Conservation (phyloP, 2,329 filamentous ascomycete genomes). For the Aspergillus texensis region DNA sequence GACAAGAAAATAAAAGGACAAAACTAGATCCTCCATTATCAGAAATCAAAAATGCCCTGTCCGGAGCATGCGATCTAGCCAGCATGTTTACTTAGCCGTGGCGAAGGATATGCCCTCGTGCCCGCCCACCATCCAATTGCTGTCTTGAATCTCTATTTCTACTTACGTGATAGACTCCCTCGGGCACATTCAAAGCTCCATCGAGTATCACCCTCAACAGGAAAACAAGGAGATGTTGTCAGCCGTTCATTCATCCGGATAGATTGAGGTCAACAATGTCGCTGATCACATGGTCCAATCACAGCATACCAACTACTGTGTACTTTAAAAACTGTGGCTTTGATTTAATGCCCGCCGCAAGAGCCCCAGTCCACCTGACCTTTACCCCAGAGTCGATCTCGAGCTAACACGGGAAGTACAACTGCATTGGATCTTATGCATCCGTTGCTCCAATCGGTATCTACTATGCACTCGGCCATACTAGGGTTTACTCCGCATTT, state of each 20-base stretch:
- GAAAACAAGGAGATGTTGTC: not conserved
- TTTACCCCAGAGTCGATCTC: conserved; percentile 1
- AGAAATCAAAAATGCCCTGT: not conserved
- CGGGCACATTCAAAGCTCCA: not conserved
- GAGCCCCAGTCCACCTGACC: not conserved
- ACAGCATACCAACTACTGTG: not conserved
- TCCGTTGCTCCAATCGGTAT: not conserved
- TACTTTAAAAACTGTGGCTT: not conserved
- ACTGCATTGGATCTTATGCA: not conserved
- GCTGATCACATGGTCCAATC: not conserved
- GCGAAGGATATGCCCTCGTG: not conserved
- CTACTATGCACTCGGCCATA: not conserved
- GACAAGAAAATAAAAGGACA: not conserved
- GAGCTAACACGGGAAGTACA: not conserved
- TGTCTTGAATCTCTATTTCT: not conserved
- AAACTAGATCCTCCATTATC: not conserved
- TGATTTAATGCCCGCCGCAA: not conserved
- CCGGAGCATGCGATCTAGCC: not conserved
- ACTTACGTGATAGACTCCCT: not conserved
- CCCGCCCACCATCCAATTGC: not conserved
- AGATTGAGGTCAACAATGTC: not conserved
- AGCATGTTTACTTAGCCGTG: not conserved
- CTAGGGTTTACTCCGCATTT: not conserved
- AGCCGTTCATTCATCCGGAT: not conserved
- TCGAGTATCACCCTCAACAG: not conserved